These are phyloP conservation scores for Phytophthora idaei DNA, from an alignment of 352 stramenopile species.

Conservation along the genomic window DNA sequence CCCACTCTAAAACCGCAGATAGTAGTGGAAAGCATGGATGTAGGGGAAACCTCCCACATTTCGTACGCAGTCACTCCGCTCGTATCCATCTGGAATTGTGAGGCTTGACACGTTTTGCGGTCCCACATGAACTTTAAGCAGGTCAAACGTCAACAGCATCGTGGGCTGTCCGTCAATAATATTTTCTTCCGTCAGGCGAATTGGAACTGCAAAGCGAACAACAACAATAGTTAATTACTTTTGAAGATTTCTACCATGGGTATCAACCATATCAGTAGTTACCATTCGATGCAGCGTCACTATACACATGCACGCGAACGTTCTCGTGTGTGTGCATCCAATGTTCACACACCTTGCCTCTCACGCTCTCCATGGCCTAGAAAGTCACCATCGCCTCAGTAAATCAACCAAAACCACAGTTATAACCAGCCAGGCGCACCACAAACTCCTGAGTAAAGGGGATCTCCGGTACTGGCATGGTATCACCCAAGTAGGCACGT, in stretches of 20 bases:
- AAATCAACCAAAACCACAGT: not conserved
- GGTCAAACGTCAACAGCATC: slow-evolving; percentile 69
- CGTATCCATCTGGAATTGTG: slow-evolving; percentile 62
- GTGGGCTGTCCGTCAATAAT: slow-evolving; percentile 47
- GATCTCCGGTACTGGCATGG: slow-evolving; percentile 62
- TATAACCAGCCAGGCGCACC: slow-evolving; percentile 22
- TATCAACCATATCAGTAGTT: not conserved
- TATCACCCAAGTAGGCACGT: slow-evolving; percentile 67
- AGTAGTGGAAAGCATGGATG: slow-evolving; percentile 82
- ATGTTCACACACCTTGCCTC: slow-evolving; percentile 64
- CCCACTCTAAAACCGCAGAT: slow-evolving; percentile 59
- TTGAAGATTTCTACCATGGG: not conserved
- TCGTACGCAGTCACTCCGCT: slow-evolving; percentile 57
- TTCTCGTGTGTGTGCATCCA: slow-evolving; percentile 63
- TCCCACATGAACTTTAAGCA: slow-evolving; percentile 55
- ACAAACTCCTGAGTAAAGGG: slow-evolving; percentile 58
- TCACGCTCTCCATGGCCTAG: slow-evolving; percentile 62
- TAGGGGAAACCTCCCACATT: slow-evolving; percentile 76
- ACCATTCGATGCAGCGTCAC: slow-evolving; percentile 50
- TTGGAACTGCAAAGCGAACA: slow-evolving; percentile 48
- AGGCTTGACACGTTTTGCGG: slow-evolving; percentile 57
- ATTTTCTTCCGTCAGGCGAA: slow-evolving; percentile 71
- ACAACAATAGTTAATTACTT: slow-evolving; percentile 4
- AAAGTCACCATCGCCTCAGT: slow-evolving; percentile 3
- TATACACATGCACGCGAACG: slow-evolving; percentile 66